phyloP scores from a whole-genome alignment of 306 rosid species.

The Lithocarpus polystachyus region DNA sequence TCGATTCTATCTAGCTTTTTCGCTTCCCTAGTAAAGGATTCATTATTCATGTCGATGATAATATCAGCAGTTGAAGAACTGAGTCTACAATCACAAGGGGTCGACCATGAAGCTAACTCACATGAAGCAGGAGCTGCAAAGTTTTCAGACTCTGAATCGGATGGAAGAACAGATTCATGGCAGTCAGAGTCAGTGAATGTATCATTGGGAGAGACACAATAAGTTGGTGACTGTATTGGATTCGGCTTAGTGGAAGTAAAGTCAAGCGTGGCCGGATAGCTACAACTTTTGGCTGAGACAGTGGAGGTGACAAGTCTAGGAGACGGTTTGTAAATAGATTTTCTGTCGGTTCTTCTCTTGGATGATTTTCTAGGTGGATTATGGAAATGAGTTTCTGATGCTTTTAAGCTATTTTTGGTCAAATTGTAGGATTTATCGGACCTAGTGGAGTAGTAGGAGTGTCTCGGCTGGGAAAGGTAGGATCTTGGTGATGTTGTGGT shows the following conservation, averaged over 20 bases:
- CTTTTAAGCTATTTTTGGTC: conserved; percentile 27
- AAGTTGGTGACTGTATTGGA: conserved; percentile 44
- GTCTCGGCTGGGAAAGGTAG: conserved; percentile 29
- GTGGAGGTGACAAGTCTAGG: conserved; percentile 39
- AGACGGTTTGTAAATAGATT: conserved; percentile 73
- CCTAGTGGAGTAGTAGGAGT: conserved; percentile 37
- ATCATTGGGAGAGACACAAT: conserved; percentile 49
- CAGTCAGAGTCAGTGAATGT: conserved; percentile 43
- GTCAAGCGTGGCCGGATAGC: conserved; percentile 30
- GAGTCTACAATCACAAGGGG: conserved; percentile 53
- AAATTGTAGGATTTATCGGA: conserved; percentile 40
- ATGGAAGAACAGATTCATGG: conserved; percentile 40
- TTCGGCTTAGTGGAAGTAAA: conserved; percentile 25
- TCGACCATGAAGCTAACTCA: conserved; percentile 23
- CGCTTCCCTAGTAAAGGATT: conserved; percentile 33
- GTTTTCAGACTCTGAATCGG: conserved; percentile 50
- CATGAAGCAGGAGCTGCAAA: conserved; percentile 36
- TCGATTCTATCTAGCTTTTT: conserved; percentile 41
- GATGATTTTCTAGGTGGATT: conserved; percentile 73
- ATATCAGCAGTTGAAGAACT: conserved; percentile 70
- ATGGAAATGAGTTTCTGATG: conserved; percentile 40
- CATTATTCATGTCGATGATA: conserved; percentile 63
- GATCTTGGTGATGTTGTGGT: conserved; percentile 41
- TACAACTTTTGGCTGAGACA: conserved; percentile 22
- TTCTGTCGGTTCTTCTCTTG: conserved; percentile 55